These are phyloP conservation scores for Debaryomyces subglobosus DNA, from an alignment of 1,139 yeast species.

Conservation along the genomic window DNA sequence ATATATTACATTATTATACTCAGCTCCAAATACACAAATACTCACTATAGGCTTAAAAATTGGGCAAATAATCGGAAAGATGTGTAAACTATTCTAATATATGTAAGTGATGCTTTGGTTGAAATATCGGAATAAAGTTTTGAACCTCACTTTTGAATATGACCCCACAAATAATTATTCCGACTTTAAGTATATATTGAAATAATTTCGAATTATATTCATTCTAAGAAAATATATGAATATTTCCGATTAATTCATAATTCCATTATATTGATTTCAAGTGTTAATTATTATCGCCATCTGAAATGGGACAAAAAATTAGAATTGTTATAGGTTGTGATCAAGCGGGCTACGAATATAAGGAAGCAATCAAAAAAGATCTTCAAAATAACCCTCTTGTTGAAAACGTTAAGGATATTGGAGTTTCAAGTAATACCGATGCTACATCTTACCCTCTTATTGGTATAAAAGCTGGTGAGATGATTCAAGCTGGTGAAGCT, in stretches of 20 bases:
- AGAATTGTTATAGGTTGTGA: constrained; percentile 44
- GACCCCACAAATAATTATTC: constrained; percentile 1
- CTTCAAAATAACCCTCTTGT: constrained; percentile 32
- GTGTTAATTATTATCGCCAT: neutral
- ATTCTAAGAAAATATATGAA: too few species aligned
- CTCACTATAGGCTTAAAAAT: neutral
- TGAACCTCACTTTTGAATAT: neutral
- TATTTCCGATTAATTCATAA: too few species aligned
- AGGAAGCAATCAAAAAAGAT: constrained; percentile 38
- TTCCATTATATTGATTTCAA: neutral
- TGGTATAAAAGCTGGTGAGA: constrained; percentile 46
- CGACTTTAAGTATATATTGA: neutral
- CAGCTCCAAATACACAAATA: neutral
- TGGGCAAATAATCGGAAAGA: constrained; percentile 9
- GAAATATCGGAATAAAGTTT: constrained; percentile 6
- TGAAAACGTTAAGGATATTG: constrained; percentile 40
- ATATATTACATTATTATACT: neutral
- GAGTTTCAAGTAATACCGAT: constrained; percentile 31
- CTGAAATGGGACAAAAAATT: constrained; percentile 11
- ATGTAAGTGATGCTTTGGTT: neutral
- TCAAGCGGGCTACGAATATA: constrained; percentile 49
- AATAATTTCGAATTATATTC: neutral
- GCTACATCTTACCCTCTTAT: constrained; percentile 43
- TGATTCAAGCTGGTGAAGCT: constrained; percentile 38
- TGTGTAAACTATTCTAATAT: neutral